phyloP scores from a whole-genome alignment of 2,329 filamentous ascomycete genomes.

The Ustulina deusta region DNA sequence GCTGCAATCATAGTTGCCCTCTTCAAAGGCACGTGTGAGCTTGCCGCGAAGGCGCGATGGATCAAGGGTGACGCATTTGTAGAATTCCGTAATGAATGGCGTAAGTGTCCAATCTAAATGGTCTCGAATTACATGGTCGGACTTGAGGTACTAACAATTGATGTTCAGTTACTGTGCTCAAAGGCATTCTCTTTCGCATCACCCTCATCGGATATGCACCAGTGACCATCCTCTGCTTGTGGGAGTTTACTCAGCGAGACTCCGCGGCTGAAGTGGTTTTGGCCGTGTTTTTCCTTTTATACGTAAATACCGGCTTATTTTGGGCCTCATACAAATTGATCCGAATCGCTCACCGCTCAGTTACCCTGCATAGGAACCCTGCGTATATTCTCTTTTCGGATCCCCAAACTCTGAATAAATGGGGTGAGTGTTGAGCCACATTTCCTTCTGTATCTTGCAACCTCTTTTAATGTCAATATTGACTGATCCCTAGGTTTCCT shows the following conservation, averaged over 20 bases:
- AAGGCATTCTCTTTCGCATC: slow-evolving; percentile 92
- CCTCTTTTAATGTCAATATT: background rate
- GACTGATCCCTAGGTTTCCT: slow-evolving; percentile 74
- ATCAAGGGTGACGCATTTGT: slow-evolving; percentile 89
- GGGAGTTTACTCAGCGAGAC: slow-evolving; percentile 90
- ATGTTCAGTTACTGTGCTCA: slow-evolving; percentile 77
- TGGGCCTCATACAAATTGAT: slow-evolving; percentile 95
- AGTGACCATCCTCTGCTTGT: slow-evolving; percentile 89
- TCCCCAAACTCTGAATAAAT: slow-evolving; percentile 93
- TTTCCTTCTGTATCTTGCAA: background rate
- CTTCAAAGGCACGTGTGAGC: slow-evolving; percentile 86
- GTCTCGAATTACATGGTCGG: background rate
- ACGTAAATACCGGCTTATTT: slow-evolving; percentile 79
- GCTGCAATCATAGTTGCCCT: slow-evolving; percentile 77
- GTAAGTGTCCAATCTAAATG: slow-evolving; percentile 38
- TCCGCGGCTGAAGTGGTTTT: slow-evolving; percentile 88
- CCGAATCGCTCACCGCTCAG: slow-evolving; percentile 86
- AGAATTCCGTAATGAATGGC: slow-evolving; percentile 95
- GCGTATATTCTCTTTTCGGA: slow-evolving; percentile 98
- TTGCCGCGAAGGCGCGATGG: slow-evolving; percentile 77
- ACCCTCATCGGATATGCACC: slow-evolving; percentile 92
- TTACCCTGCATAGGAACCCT: slow-evolving; percentile 93
- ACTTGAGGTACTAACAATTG: slow-evolving; percentile 25
- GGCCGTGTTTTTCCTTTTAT: slow-evolving; percentile 88
- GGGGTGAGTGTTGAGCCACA: slow-evolving; percentile 58